A percentile compares a stretch with the other conserved stretches of the same genome.
These are phyloP conservation scores for Fusarium incarnatum DNA, from an alignment of 2,329 filamentous ascomycete genomes.

Conservation along the genomic window DNA sequence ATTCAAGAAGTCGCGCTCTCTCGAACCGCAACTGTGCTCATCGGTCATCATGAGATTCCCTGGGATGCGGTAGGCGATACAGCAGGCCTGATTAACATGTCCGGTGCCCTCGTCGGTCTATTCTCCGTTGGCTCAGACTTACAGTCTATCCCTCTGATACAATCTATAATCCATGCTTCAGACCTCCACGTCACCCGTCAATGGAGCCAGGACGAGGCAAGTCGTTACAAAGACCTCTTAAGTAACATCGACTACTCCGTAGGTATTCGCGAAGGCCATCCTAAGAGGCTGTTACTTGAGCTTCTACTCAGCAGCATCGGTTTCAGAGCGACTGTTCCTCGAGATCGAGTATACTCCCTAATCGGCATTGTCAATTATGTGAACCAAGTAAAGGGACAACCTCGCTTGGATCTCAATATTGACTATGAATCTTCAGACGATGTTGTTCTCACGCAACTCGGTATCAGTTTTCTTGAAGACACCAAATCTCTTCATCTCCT, in stretches of 20 bases:
- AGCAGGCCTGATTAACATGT: not conserved
- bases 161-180: not conserved
- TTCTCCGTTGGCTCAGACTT: not conserved
- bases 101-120: not conserved
- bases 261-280: not conserved
- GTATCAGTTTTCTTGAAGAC: not conserved
- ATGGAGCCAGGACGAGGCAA: not conserved
- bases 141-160: not conserved
- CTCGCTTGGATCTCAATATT: not conserved
- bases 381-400: not conserved
- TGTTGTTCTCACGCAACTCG: not conserved
- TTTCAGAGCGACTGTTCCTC: not conserved
- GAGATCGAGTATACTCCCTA: not conserved
- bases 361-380: not conserved
- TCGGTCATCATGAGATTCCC: not conserved
- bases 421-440: not conserved
- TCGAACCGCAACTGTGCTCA: not conserved
- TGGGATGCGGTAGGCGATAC: not conserved
- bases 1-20: not conserved
- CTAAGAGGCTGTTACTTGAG: not conserved
- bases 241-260: not conserved
- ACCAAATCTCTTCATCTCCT: not conserved
- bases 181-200: not conserved
- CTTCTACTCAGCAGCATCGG: not conserved
- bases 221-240: not conserved